Evolutionary conservation across 148 eudicot genomes (phyloP), one percentile per base, ranked within the genome.

Genomic region (Spergularia bocconei): DNA sequence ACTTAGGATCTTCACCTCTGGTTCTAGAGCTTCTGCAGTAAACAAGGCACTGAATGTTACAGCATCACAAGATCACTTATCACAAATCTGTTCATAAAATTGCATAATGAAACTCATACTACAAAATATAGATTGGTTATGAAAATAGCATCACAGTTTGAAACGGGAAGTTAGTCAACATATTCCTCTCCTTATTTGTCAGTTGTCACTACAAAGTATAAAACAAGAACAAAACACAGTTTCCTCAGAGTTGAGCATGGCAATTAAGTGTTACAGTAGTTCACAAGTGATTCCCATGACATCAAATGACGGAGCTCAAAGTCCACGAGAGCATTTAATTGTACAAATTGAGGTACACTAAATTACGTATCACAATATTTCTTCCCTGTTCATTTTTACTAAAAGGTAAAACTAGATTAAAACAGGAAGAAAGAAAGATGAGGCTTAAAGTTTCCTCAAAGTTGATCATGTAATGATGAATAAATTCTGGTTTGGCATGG

Each of bases 1-100:
- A 69, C 89, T 85, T 70, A 85, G 70, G 73, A 89, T 85, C 80
- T 85, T 89, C 79, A 89, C 92, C 58, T 89, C 92, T 13, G 92
- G 90, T 77, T 89, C 92, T 67, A 84, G 53, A 33, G 78, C 73
- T 84, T 89, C 93, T 89, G 80, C 76, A 78, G 19, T 70, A 63
- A 38, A 63, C 54, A 76, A 55, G 61, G 41, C 56, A 38, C 62
- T 19, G 9, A 19, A 11, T 47, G 12, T 76, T 76, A 68, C 65
- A 23, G 19, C 73, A 53, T 36, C 15, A 36, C 17, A 58, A 16
- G 21, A 25, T 61, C 11, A 41, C 56, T n/a, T 13, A 10, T 29
- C 2, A 17, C 23, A 59, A 57, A 33, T 59, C 23, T 6, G 29
- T 60, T 53, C 52, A 57, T 68, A 41, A 5, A 29, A 47, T 48